Conservation (phyloP, 352 stramenopile genomes). For the Globisporangium abappressorium region DNA sequence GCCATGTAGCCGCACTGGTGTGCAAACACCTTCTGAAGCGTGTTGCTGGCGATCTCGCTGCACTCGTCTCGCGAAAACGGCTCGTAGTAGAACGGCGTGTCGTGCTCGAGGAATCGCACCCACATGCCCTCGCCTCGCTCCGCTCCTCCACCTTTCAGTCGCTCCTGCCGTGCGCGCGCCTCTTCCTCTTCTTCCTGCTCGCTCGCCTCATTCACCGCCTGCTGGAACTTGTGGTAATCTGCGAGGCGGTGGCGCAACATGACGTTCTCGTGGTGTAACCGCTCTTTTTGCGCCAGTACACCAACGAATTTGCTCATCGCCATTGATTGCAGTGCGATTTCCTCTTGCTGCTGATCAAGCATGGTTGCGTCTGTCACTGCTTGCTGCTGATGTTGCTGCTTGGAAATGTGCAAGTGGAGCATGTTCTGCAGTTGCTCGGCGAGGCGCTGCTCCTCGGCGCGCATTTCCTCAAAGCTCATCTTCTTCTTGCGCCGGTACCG, state of each 20-base stretch:
- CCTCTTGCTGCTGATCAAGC: neutral
- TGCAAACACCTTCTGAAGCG: neutral
- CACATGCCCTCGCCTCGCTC: neutral
- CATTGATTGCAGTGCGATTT: neutral
- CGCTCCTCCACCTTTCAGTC: neutral
- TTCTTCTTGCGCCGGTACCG: constrained; percentile 49
- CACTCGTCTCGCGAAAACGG: constrained; percentile 5
- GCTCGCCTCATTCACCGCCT: neutral
- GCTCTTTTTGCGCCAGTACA: constrained; percentile 7
- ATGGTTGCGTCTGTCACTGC: neutral
- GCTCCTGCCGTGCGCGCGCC: neutral
- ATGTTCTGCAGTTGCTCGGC: constrained; percentile 24
- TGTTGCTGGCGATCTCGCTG: neutral
- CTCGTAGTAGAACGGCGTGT: constrained; percentile 12
- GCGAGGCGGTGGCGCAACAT: constrained; percentile 16
- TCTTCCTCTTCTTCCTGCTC: constrained; percentile 1
- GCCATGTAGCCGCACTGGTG: constrained; percentile 1
- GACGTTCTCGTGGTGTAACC: constrained; percentile 20
- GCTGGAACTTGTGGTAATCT: constrained; percentile 9
- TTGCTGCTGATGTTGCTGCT: neutral
- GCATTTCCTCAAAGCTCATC: constrained; percentile 33
- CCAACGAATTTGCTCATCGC: neutral
- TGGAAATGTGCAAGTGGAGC: constrained; percentile 1
- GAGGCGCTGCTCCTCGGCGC: constrained; percentile 27
- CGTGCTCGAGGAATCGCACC: constrained; percentile 3